A percentile compares a stretch with the other conserved stretches of the same genome.
Conservation (phyloP, 441 rosid genomes). For the Pelargonium exstipulatum region DNA sequence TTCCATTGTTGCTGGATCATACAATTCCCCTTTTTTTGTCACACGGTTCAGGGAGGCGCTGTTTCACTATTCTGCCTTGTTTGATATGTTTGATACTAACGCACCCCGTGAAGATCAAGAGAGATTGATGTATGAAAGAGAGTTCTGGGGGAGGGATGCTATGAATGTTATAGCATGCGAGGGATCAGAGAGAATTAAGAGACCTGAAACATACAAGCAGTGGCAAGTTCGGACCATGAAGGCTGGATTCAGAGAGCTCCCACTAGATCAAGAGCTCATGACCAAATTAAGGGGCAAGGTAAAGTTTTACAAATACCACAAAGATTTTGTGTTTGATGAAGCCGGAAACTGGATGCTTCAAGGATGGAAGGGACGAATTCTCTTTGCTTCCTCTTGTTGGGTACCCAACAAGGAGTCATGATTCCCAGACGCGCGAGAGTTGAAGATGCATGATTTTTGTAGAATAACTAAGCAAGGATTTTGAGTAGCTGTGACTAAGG, state of each 20-base stretch:
- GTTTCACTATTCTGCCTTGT: conserved; percentile 2
- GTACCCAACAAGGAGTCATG: neutral
- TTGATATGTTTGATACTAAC: conserved; percentile 3
- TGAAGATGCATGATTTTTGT: neutral
- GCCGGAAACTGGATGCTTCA: neutral
- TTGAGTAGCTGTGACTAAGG: too few species aligned
- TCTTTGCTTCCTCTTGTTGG: conserved; percentile 2
- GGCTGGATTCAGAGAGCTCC: neutral
- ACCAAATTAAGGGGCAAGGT: neutral
- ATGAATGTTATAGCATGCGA: conserved; percentile 1
- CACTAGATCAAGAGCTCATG: neutral
- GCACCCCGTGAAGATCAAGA: neutral
- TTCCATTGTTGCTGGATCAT: neutral
- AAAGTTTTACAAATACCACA: neutral
- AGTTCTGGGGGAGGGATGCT: neutral
- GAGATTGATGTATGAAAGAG: conserved; percentile 1
- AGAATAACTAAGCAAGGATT: too few species aligned
- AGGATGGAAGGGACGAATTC: conserved; percentile 7
- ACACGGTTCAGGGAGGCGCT: conserved; percentile 5
- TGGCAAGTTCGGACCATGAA: neutral
- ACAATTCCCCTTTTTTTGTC: neutral
- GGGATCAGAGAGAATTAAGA: neutral
- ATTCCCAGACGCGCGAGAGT: neutral
- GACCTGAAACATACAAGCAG: conserved; percentile 4
- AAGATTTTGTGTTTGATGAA: neutral